phyloP scores from a whole-genome alignment of 1,284 basidiomycete genomes.

The Pyrrhoderma lamaoense region DNA sequence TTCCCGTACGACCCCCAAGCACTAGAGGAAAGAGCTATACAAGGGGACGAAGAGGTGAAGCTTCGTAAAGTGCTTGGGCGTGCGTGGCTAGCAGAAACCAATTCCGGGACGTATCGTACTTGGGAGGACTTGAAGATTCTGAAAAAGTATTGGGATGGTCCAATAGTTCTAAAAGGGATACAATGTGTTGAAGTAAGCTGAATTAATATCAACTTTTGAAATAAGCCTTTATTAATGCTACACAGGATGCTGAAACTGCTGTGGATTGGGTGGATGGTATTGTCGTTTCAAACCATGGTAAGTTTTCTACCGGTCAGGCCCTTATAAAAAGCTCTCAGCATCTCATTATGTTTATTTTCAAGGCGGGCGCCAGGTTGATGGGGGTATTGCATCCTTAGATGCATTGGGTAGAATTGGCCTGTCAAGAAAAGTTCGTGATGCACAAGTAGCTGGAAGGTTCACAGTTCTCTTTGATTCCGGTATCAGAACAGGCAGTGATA shows the following conservation, averaged over 20 bases:
- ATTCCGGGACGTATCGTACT: constrained; percentile 47
- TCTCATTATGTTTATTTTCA: not conserved
- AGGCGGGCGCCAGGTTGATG: constrained; percentile 80
- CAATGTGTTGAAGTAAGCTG: constrained; percentile 35
- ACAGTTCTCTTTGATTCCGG: constrained; percentile 77
- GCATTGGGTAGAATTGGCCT: constrained; percentile 57
- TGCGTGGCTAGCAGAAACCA: constrained; percentile 51
- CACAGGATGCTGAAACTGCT: constrained; percentile 62
- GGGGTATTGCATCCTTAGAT: constrained; percentile 63
- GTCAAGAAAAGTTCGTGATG: constrained; percentile 47
- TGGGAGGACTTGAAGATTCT: constrained; percentile 64
- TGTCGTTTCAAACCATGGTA: constrained; percentile 77
- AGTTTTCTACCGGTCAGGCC: too few species aligned
- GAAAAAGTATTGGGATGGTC: constrained; percentile 62
- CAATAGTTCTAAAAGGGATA: constrained; percentile 65
- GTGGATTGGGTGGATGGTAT: constrained; percentile 64
- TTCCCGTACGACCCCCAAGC: constrained; percentile 54
- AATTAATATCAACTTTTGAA: too few species aligned
- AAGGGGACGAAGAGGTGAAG: constrained; percentile 40
- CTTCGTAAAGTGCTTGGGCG: constrained; percentile 38
- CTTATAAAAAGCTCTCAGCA: too few species aligned
- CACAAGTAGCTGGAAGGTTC: constrained; percentile 51
- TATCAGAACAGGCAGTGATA: constrained; percentile 66
- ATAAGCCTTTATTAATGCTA: constrained; percentile 11
- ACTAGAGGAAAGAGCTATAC: constrained; percentile 29